Base-by-base conservation (phyloP, 2,329 filamentous ascomycete species). In the Fusarium stilboides region DNA sequence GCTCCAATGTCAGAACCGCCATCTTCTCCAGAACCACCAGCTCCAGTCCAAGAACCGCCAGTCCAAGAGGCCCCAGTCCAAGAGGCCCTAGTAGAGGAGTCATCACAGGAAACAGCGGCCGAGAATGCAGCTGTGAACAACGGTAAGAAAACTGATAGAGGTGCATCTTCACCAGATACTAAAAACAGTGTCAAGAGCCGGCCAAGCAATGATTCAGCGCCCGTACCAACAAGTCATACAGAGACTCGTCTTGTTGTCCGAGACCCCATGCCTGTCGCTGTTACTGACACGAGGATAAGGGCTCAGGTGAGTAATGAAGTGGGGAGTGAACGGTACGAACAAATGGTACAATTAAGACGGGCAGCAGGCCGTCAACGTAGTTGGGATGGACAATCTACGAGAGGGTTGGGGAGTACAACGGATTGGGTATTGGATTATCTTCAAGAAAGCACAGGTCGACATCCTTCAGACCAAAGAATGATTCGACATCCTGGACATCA, bases 131-230 rank as follows among this genome's bases (percentile, higher is more conserved):
- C 54, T 33, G 49, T 17, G 8, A 44, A 45, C n/a, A 28, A 45
- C 45, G 36, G 61, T 64, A 50, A 46, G 61, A 58, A 13, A 17
- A 24, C 28, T 28, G 31, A 33, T 24, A 34, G 33, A 33, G 54
- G 20, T 28, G 15, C 8, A 19, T 10, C 15, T 20, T 6, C n/a
- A n/a, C 15, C 26, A 33, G 26, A 42, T 14, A 42, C 60, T 60
- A 40, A 59, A 58, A 20, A 17, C 20, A 20, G 22, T 42, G 19
- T 40, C 34, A 45, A 60, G 60, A 58, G 28, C 39, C 37, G 31
- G 34, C 14, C 37, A 49, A 39, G 19, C 22, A 43, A 22, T 47
- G 43, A 52, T 26, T 7, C 39, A 33, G 31, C n/a, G 10, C 9
- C 50, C 19, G n/a, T 8, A 20, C 14, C 24, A n/a, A 47, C 36